phyloP scores from a whole-genome alignment of 208 protist genomes.

The Strigomonas culicis region DNA sequence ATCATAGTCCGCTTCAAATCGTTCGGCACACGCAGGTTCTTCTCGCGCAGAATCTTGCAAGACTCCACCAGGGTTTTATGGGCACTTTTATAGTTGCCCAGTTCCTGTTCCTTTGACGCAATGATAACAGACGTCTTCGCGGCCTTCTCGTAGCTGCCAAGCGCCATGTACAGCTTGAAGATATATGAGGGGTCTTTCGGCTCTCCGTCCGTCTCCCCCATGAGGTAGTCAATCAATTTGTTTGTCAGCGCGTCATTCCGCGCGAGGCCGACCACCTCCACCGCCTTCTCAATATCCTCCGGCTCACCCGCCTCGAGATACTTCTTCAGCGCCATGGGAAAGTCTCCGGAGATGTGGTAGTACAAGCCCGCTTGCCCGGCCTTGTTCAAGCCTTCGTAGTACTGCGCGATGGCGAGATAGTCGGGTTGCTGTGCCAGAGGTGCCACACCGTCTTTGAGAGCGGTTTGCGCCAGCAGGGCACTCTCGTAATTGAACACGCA shows the following conservation, averaged over 20 bases:
- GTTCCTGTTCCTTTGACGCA: conserved; percentile 92
- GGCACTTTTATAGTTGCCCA: conserved; percentile 92
- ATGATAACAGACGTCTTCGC: conserved; percentile 96
- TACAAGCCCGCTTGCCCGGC: conserved; percentile 87
- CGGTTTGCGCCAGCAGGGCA: conserved; percentile 69
- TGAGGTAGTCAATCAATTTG: conserved; percentile 95
- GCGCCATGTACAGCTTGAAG: conserved; percentile 96
- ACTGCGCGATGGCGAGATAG: conserved; percentile 88
- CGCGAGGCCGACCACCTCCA: conserved; percentile 92
- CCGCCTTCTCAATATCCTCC: conserved; percentile 90
- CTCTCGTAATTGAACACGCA: conserved; percentile 86
- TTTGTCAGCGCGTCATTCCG: conserved; percentile 92
- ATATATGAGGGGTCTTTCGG: conserved; percentile 97
- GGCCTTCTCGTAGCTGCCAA: conserved; percentile 95
- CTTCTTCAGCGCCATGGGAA: conserved; percentile 81
- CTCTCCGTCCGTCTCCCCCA: conserved; percentile 93
- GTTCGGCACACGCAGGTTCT: conserved; percentile 85
- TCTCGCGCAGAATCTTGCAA: conserved; percentile 83
- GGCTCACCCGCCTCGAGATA: conserved; percentile 87
- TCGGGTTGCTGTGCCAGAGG: conserved; percentile 55
- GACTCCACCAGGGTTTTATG: conserved; percentile 95
- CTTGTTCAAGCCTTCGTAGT: conserved; percentile 90
- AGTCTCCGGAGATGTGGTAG: conserved; percentile 91
- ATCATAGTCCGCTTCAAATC: conserved; percentile 91
- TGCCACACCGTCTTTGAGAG: conserved; percentile 84